Conservation (phyloP, 176 grass and related monocot species). For the barley (Hordeum vulgare) region MorexV3_pseudomolecules_assembly NC_058521.1:29799192-29799691, state of each 20-base stretch:
- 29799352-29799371: not conserved
- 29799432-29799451: not conserved
- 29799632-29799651: slow-evolving; percentile 20
- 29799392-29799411: not conserved
- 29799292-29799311: not conserved
- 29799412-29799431: not conserved
- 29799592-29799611: slow-evolving; percentile 93
- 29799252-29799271: not conserved
- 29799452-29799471: not conserved
- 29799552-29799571: slow-evolving; percentile 68
- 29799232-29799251: slow-evolving; percentile 24
- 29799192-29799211: not conserved
- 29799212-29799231: slow-evolving; percentile 21
- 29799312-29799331: not conserved
- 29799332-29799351: not conserved
- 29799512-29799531: not conserved
- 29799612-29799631: slow-evolving; percentile 90
- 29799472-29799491: not conserved
- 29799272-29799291: not conserved
- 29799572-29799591: slow-evolving; percentile 89
- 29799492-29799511: not conserved
- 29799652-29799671: slow-evolving; percentile 5
- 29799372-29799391: not conserved
- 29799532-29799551: slow-evolving; percentile 12
- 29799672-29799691: not conserved